Evolutionary conservation across 805 yeast species (phyloP).

Genomic region (Clavispora asparagi): DNA sequence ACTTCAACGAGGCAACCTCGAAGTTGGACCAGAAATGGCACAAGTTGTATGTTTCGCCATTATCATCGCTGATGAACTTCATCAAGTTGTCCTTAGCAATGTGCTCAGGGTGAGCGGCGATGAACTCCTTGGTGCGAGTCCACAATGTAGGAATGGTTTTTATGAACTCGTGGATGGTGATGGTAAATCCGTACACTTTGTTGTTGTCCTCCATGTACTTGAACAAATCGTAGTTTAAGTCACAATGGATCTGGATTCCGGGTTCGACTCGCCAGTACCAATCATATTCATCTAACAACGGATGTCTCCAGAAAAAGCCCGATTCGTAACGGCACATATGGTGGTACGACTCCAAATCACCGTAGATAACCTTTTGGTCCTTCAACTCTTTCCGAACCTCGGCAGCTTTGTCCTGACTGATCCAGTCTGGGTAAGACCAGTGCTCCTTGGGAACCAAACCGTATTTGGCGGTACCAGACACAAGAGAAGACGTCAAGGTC

Average conservation of each 20-base stretch:
- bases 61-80: slow-evolving; percentile 2
- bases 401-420: slow-evolving; percentile 23
- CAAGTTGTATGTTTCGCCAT: slow-evolving; percentile 3
- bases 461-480: slow-evolving; percentile 17
- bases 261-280: slow-evolving; percentile 25
- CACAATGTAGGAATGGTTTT: slow-evolving; percentile 19
- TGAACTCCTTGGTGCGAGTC: slow-evolving; percentile 17
- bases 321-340: slow-evolving; percentile 19
- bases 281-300: slow-evolving; percentile 17
- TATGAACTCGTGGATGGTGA: slow-evolving; percentile 18
- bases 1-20: slow-evolving; percentile 67
- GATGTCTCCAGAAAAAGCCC: slow-evolving; percentile 18
- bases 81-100: slow-evolving; percentile 15
- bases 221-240: slow-evolving; percentile 22
- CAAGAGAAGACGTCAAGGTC: slow-evolving; percentile 10
- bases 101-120: slow-evolving; percentile 13
- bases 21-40: slow-evolving; percentile 59
- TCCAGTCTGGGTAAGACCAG: slow-evolving; percentile 19
- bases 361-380: slow-evolving; percentile 26
- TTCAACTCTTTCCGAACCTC: slow-evolving; percentile 19
- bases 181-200: slow-evolving; percentile 21
- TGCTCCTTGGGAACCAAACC: slow-evolving; percentile 16
- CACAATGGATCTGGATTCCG: slow-evolving; percentile 19
- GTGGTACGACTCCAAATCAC: slow-evolving; percentile 13
- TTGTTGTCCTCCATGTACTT: slow-evolving; percentile 18